phyloP scores from a whole-genome alignment of 2,329 filamentous ascomycete genomes.

The Trichoderma guizhouense region DNA sequence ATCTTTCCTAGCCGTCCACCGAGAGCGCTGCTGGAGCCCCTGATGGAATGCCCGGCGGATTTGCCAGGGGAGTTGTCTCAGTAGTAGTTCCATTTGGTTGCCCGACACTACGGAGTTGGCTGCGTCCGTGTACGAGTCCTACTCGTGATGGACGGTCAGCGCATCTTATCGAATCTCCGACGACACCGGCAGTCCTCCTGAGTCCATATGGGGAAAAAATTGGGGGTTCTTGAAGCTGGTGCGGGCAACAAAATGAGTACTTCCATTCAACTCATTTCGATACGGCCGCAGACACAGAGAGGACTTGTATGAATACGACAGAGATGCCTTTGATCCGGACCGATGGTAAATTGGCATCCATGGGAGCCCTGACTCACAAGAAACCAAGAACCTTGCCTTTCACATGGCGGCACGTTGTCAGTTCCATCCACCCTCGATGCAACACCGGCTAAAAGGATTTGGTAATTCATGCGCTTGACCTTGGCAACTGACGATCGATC shows the following conservation, averaged over 20 bases:
- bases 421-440: not conserved
- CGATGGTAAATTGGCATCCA: conserved; percentile 3
- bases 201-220: not conserved
- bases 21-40: not conserved
- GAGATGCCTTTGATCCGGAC: conserved; percentile 1
- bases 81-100: not conserved
- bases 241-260: not conserved
- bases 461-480: not conserved
- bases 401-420: conserved; percentile 4
- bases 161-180: not conserved
- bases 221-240: not conserved
- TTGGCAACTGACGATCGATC: conserved; percentile 9
- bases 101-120: not conserved
- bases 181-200: not conserved
- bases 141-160: not conserved
- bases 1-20: not conserved
- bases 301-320: not conserved
- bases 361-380: conserved; percentile 1
- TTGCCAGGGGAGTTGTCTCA: not conserved
- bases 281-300: not conserved
- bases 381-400: conserved; percentile 3
- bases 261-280: not conserved
- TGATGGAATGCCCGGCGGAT: not conserved
- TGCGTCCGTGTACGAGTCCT: not conserved
- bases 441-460: not conserved